Conservation (phyloP, 2,329 filamentous ascomycete genomes). For the Colletotrichum sp. region DNA sequence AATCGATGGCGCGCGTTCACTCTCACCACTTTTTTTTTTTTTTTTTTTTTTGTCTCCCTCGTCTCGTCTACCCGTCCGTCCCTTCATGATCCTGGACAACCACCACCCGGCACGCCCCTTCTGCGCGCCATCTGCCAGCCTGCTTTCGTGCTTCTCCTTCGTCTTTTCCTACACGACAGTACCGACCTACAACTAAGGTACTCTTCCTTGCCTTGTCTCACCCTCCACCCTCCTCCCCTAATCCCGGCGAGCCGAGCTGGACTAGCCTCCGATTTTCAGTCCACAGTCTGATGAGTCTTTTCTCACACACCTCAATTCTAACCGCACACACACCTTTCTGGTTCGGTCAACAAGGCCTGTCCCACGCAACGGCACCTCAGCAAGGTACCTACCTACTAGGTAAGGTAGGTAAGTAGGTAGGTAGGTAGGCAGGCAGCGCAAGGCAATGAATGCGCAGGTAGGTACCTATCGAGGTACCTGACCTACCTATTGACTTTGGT, state of each 20-base stretch:
- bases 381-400: not conserved
- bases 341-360: not conserved
- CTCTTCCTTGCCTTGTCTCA: conserved; percentile 13
- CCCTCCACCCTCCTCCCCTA: not conserved
- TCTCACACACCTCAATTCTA: conserved; percentile 14
- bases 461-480: not conserved
- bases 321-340: conserved; percentile 1
- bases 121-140: conserved; percentile 22
- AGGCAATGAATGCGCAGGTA: not conserved
- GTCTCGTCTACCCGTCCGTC: not conserved
- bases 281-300: not conserved
- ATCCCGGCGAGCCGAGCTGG: conserved; percentile 13
- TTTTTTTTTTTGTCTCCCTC: not conserved
- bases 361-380: not conserved
- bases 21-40: conserved; percentile 10
- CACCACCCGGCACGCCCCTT: not conserved
- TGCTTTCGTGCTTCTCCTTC: conserved; percentile 22
- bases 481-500: not conserved
- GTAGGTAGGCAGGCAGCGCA: not conserved
- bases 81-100: conserved; percentile 2
- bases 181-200: not conserved
- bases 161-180: not conserved
- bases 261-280: not conserved
- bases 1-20: conserved; percentile 12
- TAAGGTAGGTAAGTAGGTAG: not conserved